These are phyloP conservation scores for Pelargonium myrrhifolium DNA, from an alignment of 441 rosid species.

Conservation along the genomic window DNA sequence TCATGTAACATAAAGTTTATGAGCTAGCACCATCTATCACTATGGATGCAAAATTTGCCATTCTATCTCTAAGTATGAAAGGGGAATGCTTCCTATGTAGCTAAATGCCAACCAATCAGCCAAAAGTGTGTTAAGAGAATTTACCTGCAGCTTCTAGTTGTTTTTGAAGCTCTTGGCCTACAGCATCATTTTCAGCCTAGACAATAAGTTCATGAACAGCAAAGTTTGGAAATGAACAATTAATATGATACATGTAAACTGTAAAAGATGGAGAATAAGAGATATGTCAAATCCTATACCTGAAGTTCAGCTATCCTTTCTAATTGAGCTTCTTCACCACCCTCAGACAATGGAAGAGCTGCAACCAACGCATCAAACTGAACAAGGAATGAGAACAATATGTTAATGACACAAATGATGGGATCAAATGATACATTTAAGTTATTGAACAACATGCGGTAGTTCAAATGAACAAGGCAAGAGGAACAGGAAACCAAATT, in stretches of 20 bases:
- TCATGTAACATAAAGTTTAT: neutral
- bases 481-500: neutral
- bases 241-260: neutral
- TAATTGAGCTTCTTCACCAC: constrained; percentile 84
- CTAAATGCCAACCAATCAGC: neutral
- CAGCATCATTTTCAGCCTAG: constrained; percentile 70
- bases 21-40: neutral
- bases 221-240: neutral
- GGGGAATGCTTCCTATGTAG: neutral
- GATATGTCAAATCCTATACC: constrained; percentile 26
- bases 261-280: constrained; percentile 1
- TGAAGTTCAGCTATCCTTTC: constrained; percentile 71
- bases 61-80: neutral
- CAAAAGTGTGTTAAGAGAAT: neutral
- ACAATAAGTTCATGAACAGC: constrained; percentile 9
- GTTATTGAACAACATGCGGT: neutral
- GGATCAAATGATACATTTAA: neutral
- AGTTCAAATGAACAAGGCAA: neutral
- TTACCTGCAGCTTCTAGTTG: constrained; percentile 94
- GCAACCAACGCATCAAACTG: constrained; percentile 87
- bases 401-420: neutral
- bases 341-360: constrained; percentile 82
- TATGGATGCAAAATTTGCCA: neutral
- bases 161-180: constrained; percentile 79
- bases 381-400: constrained; percentile 6